phyloP scores from a whole-genome alignment of 202 grass and related monocot species.

The Dendrocalamus latiflorus region DNA sequence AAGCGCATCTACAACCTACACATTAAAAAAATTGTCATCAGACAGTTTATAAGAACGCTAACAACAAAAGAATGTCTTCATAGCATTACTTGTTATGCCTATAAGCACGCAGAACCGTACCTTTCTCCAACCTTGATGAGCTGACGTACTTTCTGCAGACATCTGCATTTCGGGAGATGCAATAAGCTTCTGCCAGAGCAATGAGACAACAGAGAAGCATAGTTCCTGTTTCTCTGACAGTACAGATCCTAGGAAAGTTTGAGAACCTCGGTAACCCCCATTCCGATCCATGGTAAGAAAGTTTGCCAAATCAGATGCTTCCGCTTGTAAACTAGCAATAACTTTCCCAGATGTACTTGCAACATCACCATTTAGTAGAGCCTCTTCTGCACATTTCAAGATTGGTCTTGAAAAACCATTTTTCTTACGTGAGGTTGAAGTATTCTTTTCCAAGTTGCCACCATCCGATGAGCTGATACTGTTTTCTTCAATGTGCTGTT shows the following conservation, averaged over 20 bases:
- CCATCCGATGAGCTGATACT: constrained; percentile 25
- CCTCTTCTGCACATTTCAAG: constrained; percentile 41
- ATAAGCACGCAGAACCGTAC: constrained; percentile 25
- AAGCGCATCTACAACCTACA: constrained; percentile 94
- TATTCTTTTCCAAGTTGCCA: constrained; percentile 36
- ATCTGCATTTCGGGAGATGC: constrained; percentile 95
- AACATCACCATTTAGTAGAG: constrained; percentile 40
- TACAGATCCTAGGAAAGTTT: constrained; percentile 76
- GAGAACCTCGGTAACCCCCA: constrained; percentile 71
- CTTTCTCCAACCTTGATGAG: constrained; percentile 99
- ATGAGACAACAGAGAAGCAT: constrained; percentile 94
- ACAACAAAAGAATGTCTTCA: neutral
- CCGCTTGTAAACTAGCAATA: constrained; percentile 68
- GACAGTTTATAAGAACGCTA: constrained; percentile 10
- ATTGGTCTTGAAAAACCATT: constrained; percentile 46
- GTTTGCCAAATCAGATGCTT: constrained; percentile 91
- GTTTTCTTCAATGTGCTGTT: constrained; percentile 35
- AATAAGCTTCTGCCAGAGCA: constrained; percentile 96
- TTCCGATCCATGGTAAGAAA: constrained; percentile 97
- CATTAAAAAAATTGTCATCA: constrained; percentile 5
- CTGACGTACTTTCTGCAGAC: constrained; percentile 97
- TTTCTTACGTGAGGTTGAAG: constrained; percentile 41
- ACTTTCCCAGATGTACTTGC: constrained; percentile 70
- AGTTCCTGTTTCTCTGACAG: constrained; percentile 86
- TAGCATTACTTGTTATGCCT: neutral